Evolutionary conservation across 1,284 basidiomycete species (phyloP).

Genomic region (Cutaneotrichosporon mucoides): DNA sequence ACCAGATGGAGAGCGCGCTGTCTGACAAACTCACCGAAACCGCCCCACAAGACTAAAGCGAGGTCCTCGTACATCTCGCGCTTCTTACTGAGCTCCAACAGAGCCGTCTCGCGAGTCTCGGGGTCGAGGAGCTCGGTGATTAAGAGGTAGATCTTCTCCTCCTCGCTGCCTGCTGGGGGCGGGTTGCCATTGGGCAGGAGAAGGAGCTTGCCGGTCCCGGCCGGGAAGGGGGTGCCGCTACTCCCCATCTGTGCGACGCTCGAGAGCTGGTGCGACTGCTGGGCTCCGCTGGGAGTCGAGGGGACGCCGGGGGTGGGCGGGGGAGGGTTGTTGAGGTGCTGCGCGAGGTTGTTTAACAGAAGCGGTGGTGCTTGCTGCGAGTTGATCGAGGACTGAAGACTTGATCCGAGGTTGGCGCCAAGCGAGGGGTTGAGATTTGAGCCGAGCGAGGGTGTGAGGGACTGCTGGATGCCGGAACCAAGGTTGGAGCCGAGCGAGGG

Average conservation of each 20-base stretch:
- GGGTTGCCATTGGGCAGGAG: slow-evolving; percentile 45
- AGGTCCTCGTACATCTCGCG: slow-evolving; percentile 98
- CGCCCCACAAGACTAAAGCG: slow-evolving; percentile 96
- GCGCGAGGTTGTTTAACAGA: slow-evolving; percentile 45
- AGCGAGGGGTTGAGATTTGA: no score
- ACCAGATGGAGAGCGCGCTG: background rate
- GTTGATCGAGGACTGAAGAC: background rate
- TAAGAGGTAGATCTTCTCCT: slow-evolving; percentile 55
- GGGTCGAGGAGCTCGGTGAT: slow-evolving; percentile 54
- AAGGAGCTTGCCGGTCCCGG: slow-evolving; percentile 40
- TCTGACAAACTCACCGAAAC: slow-evolving; percentile 68
- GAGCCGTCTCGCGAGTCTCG: slow-evolving; percentile 72
- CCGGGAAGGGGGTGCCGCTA: slow-evolving; percentile 7
- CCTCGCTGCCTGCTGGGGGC: slow-evolving; percentile 47
- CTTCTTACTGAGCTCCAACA: slow-evolving; percentile 97
- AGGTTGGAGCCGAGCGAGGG: background rate
- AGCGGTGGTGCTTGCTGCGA: slow-evolving; percentile 28
- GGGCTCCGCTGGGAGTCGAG: background rate
- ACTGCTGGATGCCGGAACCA: no score
- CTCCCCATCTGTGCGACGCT: slow-evolving; percentile 3
- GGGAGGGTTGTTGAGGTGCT: slow-evolving; percentile 51
- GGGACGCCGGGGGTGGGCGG: background rate
- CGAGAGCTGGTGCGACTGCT: slow-evolving; percentile 1
- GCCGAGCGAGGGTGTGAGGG: no score
- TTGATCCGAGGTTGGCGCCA: no score